Evolutionary conservation across 2,329 filamentous ascomycete genomes (phyloP), one percentile per base, ranked within the genome.

Genomic region (Cladosporium sp.): DNA sequence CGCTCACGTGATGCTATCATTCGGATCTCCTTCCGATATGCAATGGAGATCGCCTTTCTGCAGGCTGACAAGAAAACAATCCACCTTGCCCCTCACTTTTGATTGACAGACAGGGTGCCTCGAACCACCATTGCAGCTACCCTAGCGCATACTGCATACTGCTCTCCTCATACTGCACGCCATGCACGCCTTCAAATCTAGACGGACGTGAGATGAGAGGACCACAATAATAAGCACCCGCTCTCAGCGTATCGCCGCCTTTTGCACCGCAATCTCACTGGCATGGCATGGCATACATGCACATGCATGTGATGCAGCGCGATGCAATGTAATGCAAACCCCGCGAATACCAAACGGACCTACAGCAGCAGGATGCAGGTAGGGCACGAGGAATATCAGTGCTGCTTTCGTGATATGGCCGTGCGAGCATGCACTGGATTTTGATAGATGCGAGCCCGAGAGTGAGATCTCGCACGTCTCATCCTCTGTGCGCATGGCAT

Each of bases 21-120:
- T 20, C 52, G 52, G 52, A 24, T 7, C 4, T 3, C 37, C 20
- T 37, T 37, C 32, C 52, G 52, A 47, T 32, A 45, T 19, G 39
- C 37, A 42, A 22, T 32, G 37, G 24, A 53, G 24, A 42, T 50
- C 47, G 25, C 45, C 19, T 37, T 36, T 28, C 49, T 42, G 36
- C 50, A 53, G 37, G 50, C 50, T 53, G 50, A 53, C 50, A 53
- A 37, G 19, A 5, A 32, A 36, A 22, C 34, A 19, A 24, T 52
- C 49, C 19, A 9, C 28, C 4, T n/a, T 49, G 47, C 42, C 42
- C 42, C 42, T 45, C 42, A 45, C 7, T 17, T 40, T 19, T 40
- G 36, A 20, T 40, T 40, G 37, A 40, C 37, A 40, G 37, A 28
- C 25, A 48, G 25, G 22, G 13, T 19, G 47, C 47, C 47, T 50